Evolutionary conservation across 2,329 filamentous ascomycete species (phyloP).

Genomic region (Rhynchosporium agropyri): DNA sequence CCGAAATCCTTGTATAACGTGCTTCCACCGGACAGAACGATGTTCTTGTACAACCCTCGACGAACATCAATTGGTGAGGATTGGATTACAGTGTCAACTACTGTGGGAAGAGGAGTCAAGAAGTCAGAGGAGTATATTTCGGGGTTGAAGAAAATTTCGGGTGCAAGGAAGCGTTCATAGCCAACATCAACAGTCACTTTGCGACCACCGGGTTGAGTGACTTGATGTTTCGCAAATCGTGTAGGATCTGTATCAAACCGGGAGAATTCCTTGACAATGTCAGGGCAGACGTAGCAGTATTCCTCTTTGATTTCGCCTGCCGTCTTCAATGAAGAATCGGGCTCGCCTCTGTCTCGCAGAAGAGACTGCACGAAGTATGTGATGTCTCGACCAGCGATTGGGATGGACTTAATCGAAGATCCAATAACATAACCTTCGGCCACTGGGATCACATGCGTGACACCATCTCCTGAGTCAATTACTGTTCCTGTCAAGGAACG

Average conservation of each 20-base stretch:
- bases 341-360: slow-evolving; percentile 92
- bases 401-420: slow-evolving; percentile 98
- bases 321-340: slow-evolving; percentile 95
- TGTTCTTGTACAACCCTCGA: slow-evolving; percentile 98
- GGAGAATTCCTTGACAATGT: slow-evolving; percentile 98
- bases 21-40: slow-evolving; percentile 94
- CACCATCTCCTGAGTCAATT: slow-evolving; percentile 97
- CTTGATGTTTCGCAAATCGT: slow-evolving; percentile 87
- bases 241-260: slow-evolving; percentile 92
- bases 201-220: slow-evolving; percentile 82
- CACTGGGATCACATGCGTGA: slow-evolving; percentile 98
- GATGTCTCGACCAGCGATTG: slow-evolving; percentile 95
- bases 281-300: slow-evolving; percentile 96
- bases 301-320: slow-evolving; percentile 99
- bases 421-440: slow-evolving; percentile 99
- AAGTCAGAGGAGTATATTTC: slow-evolving; percentile 99
- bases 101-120: slow-evolving; percentile 87
- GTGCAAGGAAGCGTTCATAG: slow-evolving; percentile 96
- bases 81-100: slow-evolving; percentile 96
- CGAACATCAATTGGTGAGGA: slow-evolving; percentile 97
- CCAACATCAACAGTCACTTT: slow-evolving; percentile 88
- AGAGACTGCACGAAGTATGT: slow-evolving; percentile 98
- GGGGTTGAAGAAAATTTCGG: slow-evolving; percentile 99
- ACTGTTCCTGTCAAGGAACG: slow-evolving; percentile 95
- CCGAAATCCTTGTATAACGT: slow-evolving; percentile 99